Base-by-base conservation (phyloP, 805 yeast species). In the Naumovozyma dairenensis region DNA sequence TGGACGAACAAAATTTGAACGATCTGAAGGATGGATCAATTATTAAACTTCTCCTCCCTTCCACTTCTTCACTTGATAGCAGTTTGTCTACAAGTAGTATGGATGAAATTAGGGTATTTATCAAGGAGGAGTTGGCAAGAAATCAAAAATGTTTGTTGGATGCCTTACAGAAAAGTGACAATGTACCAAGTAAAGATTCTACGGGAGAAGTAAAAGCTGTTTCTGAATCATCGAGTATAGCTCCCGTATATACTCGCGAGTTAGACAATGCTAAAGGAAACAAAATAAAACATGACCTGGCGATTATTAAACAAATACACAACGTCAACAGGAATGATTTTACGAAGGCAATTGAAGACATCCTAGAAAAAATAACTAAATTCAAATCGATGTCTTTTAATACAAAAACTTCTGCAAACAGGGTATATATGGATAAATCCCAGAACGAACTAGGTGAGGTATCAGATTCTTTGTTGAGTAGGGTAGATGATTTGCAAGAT, bases 401-500 rank as follows among this genome's bases (percentile, higher is more conserved):
- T 28, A 46, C 62, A 2, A 39, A 50, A 3, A 37, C 38, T 2
- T 48, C 62, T 7, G 48, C 63, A 1, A 57, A 51, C 33, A 54
- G 79, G 31, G 51, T 66, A 1, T 85, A 82, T 47, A 80, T 92
- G 78, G 85, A 78, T 28, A 69, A 69, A 13, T 81, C 94, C 34
- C 85, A 83, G 50, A 52, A 62, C 4, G 76, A 74, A 46, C 65
- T 92, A 16, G 81, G 93, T 6, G 74, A 71, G 29, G 87, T 82
- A 12, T 78, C 93, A 6, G 95, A 85, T 52, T 49, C 53, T 1
- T 59, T 92, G 7, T 66, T 92, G 21, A 77, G 89, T 1, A 72
- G 69, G 42, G 89, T 89, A 4, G 98, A 92, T 54, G 96, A 85
- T 44, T 62, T 92, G 14, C 96, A 87, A 51, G 99, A 92, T 57